phyloP scores from a whole-genome alignment of 306 rosid genomes.

The Acacia crassicarpa region DNA sequence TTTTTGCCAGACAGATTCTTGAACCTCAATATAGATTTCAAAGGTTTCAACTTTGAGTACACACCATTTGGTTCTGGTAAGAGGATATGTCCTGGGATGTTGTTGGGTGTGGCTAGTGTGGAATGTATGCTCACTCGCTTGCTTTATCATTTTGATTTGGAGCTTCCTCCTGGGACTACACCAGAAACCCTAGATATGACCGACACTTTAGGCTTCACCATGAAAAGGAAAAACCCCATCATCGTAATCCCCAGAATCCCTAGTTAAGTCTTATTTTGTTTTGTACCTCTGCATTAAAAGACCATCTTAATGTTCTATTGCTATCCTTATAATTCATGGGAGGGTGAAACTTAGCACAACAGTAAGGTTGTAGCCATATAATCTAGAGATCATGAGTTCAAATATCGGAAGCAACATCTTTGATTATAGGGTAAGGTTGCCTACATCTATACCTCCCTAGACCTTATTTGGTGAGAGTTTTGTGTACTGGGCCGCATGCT shows the following conservation, averaged over 20 bases:
- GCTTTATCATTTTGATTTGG: not conserved
- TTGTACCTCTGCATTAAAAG: not conserved
- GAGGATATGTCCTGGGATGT: not conserved
- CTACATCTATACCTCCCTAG: too few species aligned
- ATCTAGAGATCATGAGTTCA: too few species aligned
- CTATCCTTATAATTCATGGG: too few species aligned
- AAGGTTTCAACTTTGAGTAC: not conserved
- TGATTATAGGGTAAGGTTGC: too few species aligned
- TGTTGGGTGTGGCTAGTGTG: not conserved
- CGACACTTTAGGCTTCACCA: not conserved
- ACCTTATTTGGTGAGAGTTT: too few species aligned
- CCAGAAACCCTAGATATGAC: not conserved
- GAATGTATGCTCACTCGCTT: not conserved
- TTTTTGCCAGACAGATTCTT: slow-evolving; percentile 24
- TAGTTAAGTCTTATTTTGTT: not conserved
- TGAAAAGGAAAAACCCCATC: not conserved
- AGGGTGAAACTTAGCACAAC: too few species aligned
- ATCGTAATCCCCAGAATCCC: not conserved
- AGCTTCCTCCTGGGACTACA: not conserved
- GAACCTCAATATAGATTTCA: not conserved
- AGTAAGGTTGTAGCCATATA: too few species aligned
- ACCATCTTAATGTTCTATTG: too few species aligned
- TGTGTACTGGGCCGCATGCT: too few species aligned
- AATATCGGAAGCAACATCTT: too few species aligned
- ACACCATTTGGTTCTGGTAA: not conserved